A percentile compares a stretch with the other conserved stretches of the same genome.
Evolutionary conservation across 192 early-diverging fungal species (phyloP).

Genomic region (Podila epicladia): DNA sequence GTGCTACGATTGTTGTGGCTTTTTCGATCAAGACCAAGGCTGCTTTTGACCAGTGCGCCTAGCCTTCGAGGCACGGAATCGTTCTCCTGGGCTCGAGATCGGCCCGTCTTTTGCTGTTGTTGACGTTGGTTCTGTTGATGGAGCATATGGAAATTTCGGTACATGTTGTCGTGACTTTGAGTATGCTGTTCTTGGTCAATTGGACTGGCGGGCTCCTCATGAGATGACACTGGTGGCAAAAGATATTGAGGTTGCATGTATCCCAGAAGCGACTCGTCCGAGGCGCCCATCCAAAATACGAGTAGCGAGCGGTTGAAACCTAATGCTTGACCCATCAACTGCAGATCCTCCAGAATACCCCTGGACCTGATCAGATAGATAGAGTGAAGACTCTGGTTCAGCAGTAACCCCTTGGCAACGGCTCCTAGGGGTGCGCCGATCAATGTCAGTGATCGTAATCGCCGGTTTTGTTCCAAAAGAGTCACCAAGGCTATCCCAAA

Average conservation of each 20-base stretch:
- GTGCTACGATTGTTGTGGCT: too few relatives aligned
- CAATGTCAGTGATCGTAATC: conserved; percentile 18
- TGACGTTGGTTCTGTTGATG: conserved; percentile 6
- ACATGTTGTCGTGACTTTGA: conserved; percentile 18
- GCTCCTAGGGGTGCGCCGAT: conserved; percentile 28
- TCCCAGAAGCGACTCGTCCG: conserved; percentile 28
- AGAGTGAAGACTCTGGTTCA: conserved; percentile 38
- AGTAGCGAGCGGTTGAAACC: conserved; percentile 33
- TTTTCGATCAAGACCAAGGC: too few relatives aligned
- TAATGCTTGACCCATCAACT: conserved; percentile 39
- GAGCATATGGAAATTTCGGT: conserved; percentile 27
- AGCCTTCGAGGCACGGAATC: neutral
- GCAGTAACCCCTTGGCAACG: conserved; percentile 31
- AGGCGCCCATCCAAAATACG: conserved; percentile 45
- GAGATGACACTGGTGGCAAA: neutral
- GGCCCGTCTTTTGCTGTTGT: neutral
- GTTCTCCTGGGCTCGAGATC: neutral
- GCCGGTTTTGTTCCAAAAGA: conserved; percentile 39
- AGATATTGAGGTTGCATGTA: neutral
- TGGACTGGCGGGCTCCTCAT: neutral
- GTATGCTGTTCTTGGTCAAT: neutral
- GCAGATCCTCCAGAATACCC: conserved; percentile 32
- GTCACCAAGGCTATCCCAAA: conserved; percentile 16
- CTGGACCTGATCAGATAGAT: conserved; percentile 39
- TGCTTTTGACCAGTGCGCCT: neutral